Conservation (phyloP, 2,329 filamentous ascomycete genomes). For the Hypoxylon sp. region DNA sequence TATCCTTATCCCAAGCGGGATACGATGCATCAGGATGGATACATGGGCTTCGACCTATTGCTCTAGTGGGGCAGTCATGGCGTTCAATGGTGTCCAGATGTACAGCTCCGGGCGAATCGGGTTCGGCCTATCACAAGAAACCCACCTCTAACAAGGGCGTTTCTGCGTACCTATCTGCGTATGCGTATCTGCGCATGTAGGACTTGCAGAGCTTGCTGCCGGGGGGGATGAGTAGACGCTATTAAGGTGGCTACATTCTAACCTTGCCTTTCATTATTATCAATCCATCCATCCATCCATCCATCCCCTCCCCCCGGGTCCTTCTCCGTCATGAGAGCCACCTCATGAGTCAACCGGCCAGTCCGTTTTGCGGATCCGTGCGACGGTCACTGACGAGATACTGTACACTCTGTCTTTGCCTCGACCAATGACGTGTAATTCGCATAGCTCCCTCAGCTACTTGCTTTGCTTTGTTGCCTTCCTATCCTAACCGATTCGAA, state of each 20-base stretch:
- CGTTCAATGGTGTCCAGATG: conserved; percentile 4
- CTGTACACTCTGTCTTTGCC: conserved; percentile 6
- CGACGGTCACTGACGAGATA: conserved; percentile 8
- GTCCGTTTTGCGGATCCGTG: conserved; percentile 2
- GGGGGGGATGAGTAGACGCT: conserved; percentile 11
- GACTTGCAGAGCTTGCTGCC: conserved; percentile 17
- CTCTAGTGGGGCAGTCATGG: conserved; percentile 16
- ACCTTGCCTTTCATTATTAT: too few relatives aligned
- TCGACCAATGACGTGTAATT: conserved; percentile 27
- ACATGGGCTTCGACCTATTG: conserved; percentile 3
- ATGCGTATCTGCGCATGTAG: conserved; percentile 14
- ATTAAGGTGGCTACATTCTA: too few relatives aligned
- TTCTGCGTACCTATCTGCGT: not conserved
- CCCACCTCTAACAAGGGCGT: conserved; percentile 21
- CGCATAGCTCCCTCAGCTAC: too few relatives aligned
- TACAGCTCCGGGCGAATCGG: conserved; percentile 24
- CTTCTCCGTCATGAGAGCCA: conserved; percentile 23
- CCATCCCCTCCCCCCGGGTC: conserved; percentile 18
- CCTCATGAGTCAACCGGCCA: conserved; percentile 34
- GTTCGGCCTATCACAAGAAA: conserved; percentile 16
- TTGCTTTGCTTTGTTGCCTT: conserved; percentile 5
- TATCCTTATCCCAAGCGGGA: conserved; percentile 4
- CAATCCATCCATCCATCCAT: too few relatives aligned
- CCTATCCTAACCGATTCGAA: conserved; percentile 1
- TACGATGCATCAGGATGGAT: conserved; percentile 18